phyloP scores from a whole-genome alignment of 2,329 filamentous ascomycete species.

The Claviceps pazoutovae region DNA sequence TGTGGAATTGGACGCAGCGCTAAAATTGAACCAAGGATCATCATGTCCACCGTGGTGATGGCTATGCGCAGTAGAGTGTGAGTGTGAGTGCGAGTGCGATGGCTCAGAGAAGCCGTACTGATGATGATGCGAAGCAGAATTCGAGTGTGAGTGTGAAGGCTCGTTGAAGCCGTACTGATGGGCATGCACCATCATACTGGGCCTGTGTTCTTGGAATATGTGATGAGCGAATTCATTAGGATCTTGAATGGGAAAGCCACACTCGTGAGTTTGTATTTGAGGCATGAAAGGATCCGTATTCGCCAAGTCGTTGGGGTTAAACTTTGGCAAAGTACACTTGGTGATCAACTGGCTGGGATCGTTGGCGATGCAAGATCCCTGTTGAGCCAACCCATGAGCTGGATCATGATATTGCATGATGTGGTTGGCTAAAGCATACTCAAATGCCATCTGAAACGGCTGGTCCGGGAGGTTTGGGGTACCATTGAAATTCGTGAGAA shows the following conservation, averaged over 20 bases:
- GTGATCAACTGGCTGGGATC: constrained; percentile 12
- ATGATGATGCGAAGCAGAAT: background rate
- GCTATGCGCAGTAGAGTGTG: background rate
- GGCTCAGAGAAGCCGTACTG: constrained; percentile 2
- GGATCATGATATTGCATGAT: constrained; percentile 18
- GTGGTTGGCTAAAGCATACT: constrained; percentile 15
- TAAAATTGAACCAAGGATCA: constrained; percentile 3
- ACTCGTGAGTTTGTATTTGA: constrained; percentile 11
- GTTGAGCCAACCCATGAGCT: constrained; percentile 10
- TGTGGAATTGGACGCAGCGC: constrained; percentile 1
- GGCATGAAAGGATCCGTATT: constrained; percentile 8
- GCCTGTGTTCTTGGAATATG: constrained; percentile 16
- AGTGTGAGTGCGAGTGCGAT: background rate
- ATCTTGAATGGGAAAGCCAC: constrained; percentile 16
- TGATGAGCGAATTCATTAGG: constrained; percentile 15
- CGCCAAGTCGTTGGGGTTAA: constrained; percentile 6
- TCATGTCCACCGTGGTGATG: background rate
- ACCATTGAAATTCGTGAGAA: constrained; percentile 5
- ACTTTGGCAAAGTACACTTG: constrained; percentile 16
- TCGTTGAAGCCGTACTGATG: constrained; percentile 6
- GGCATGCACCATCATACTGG: constrained; percentile 6
- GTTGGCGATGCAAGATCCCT: constrained; percentile 15
- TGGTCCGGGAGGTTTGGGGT: constrained; percentile 6
- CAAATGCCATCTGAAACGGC: constrained; percentile 10
- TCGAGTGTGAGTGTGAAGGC: background rate